Percentiles rank a stretch among this genome's conserved stretches.
These are phyloP conservation scores for Rubia balearica DNA, from an alignment of 305 asterid genomes.

Conservation along the genomic window DNA sequence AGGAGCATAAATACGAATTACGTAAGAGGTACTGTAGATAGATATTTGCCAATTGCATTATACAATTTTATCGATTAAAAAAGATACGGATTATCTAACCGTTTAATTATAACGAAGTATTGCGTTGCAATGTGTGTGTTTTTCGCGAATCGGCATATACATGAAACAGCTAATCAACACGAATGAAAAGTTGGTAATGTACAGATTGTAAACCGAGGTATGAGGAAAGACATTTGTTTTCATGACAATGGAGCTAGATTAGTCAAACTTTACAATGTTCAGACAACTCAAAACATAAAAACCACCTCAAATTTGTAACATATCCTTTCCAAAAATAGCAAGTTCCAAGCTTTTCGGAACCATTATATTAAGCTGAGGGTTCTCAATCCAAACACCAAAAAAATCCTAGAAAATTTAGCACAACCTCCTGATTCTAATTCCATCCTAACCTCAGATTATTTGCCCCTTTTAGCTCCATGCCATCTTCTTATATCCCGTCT, in stretches of 20 bases:
- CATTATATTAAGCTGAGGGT: conserved; percentile 8
- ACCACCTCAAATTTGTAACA: neutral
- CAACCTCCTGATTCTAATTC: conserved; percentile 3
- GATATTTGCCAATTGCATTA: no score
- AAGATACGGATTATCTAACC: no score
- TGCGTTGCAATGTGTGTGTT: no score
- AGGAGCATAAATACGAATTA: no score
- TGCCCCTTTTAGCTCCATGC: neutral
- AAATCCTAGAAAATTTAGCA: conserved; percentile 6
- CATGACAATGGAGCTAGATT: neutral
- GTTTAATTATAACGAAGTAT: no score
- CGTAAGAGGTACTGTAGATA: no score
- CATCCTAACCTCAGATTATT: conserved; percentile 1
- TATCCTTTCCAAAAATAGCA: neutral
- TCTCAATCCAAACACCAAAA: neutral
- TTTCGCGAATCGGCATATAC: no score
- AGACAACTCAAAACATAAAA: neutral
- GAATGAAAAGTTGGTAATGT: neutral
- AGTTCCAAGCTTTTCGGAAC: conserved; percentile 19
- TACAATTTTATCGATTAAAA: no score
- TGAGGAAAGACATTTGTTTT: neutral
- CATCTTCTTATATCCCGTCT: neutral
- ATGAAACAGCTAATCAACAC: neutral
- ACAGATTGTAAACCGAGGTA: neutral
- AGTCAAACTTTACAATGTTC: neutral